Conservation (phyloP, 1,139 yeast genomes). For the Blastobotrys raffinosifermentans region DNA sequence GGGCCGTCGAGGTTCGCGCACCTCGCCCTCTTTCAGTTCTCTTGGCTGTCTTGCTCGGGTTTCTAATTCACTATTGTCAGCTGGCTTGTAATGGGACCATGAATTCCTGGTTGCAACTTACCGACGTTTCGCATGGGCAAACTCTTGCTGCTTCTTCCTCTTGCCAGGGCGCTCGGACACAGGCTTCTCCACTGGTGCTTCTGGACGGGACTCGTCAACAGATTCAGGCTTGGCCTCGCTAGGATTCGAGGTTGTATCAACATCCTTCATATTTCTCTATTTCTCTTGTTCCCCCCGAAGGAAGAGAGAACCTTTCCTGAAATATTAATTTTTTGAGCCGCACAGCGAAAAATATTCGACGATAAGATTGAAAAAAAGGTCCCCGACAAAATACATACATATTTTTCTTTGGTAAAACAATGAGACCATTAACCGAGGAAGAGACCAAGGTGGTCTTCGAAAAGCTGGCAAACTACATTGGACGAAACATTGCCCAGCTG, state of each 20-base stretch:
- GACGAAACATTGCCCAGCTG: slow-evolving; percentile 82
- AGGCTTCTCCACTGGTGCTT: too few relatives aligned
- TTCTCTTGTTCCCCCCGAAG: too few relatives aligned
- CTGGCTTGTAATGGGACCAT: neutral
- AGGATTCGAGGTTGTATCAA: too few relatives aligned
- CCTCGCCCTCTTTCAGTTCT: slow-evolving; percentile 21
- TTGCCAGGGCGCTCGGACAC: neutral
- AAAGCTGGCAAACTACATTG: slow-evolving; percentile 92
- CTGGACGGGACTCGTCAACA: too few relatives aligned
- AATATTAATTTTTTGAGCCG: too few relatives aligned
- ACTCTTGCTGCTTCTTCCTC: neutral
- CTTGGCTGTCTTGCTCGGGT: slow-evolving; percentile 15
- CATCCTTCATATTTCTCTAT: too few relatives aligned
- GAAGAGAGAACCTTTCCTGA: too few relatives aligned
- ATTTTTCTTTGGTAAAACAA: too few relatives aligned
- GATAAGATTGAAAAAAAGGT: too few relatives aligned
- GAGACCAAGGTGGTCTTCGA: slow-evolving; percentile 96
- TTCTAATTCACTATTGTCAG: slow-evolving; percentile 5
- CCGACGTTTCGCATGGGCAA: neutral
- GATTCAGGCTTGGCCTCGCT: too few relatives aligned
- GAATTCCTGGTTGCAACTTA: neutral
- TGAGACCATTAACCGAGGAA: slow-evolving; percentile 96
- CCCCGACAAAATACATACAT: too few relatives aligned
- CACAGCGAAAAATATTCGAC: too few relatives aligned
- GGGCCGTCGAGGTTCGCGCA: slow-evolving; percentile 54